Evolutionary conservation across 2,329 filamentous ascomycete species (phyloP), one percentile per base, ranked within the genome.

Genomic region (Botryosphaeria agaves): DNA sequence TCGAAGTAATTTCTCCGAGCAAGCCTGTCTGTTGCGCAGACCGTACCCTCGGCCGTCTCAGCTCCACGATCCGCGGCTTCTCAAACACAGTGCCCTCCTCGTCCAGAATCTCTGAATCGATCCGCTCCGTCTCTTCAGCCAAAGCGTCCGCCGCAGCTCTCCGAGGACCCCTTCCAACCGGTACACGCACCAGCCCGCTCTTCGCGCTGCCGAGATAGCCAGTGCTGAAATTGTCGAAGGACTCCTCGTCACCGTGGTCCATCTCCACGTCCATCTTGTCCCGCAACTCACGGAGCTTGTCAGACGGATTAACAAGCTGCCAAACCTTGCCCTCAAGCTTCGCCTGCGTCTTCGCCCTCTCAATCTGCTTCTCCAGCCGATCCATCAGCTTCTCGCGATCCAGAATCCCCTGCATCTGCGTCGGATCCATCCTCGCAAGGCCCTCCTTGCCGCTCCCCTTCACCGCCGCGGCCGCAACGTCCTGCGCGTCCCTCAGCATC

Each of bases 401-500:
- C 39, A 98, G 63, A 37, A 98, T 95, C 38, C 89, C 89, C 49
- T 84, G 74, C 76, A 87, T 83, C 32, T 76, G 77, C 18, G 71
- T 62, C 15, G 81, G 72, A 48, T 89, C 78, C 14, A 68, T 69
- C 24, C 72, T 66, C 29, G 53, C 65, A 23, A 74, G 56, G 32
- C 55, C 61, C 24, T 60, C 60, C 41, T 63, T 59, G 31, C 54
- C 61, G 11, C 47, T 51, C 41, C 69, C 72, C 48, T 71, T 66
- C n/a, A 83, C 80, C 44, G 82, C 81, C 3, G 87, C 84, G 15
- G 84, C 85, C 27, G 87, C 87, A 40, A 94, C 83, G 46, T 98
- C 87, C 55, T 95, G 87, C 21, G 89, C 87, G 55, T 98, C 89
- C 36, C 87, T 75, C 39, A 98, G 76, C 89, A 98, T 98, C 33